phyloP scores from a whole-genome alignment of 2,329 filamentous ascomycete genomes.

The Cercospora berteroae region DNA sequence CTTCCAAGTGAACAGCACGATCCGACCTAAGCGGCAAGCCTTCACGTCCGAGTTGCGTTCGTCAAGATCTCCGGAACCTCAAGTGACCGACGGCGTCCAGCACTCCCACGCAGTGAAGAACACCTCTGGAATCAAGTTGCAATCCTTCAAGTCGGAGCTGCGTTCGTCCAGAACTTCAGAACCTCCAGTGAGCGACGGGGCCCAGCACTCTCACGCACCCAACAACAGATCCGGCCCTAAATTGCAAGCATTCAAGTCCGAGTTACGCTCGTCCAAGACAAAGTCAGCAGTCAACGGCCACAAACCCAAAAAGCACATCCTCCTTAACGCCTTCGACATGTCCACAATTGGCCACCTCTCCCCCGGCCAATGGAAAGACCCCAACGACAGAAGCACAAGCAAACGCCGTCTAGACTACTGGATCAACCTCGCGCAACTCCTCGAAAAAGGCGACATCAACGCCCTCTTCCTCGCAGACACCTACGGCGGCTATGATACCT shows the following conservation, averaged over 20 bases:
- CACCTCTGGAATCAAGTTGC: not conserved
- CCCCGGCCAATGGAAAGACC: slow-evolving; percentile 67
- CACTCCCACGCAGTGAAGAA: not conserved
- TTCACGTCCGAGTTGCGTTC: slow-evolving; percentile 1
- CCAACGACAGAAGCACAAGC: slow-evolving; percentile 58
- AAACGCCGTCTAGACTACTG: slow-evolving; percentile 63
- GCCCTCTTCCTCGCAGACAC: slow-evolving; percentile 66
- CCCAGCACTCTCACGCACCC: not conserved
- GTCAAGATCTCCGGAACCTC: not conserved
- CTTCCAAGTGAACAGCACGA: not conserved
- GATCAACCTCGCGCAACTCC: slow-evolving; percentile 61
- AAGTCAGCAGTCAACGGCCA: not conserved
- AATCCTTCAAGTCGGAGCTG: not conserved
- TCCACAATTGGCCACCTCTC: slow-evolving; percentile 56
- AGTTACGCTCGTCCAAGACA: not conserved
- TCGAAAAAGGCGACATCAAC: slow-evolving; percentile 63
- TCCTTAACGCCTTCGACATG: slow-evolving; percentile 46
- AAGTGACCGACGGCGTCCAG: not conserved
- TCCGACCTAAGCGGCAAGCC: not conserved
- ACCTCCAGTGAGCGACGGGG: not conserved
- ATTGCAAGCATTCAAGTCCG: slow-evolving; percentile 1
- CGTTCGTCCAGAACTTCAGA: not conserved
- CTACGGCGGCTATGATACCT: slow-evolving; percentile 63
- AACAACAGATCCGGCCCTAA: not conserved
- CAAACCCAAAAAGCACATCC: slow-evolving; percentile 36